A percentile compares a stretch with the other conserved stretches of the same genome.
These are phyloP conservation scores for Suillus luteus DNA, from an alignment of 768 basidiomycete species.

Conservation along the genomic window DNA sequence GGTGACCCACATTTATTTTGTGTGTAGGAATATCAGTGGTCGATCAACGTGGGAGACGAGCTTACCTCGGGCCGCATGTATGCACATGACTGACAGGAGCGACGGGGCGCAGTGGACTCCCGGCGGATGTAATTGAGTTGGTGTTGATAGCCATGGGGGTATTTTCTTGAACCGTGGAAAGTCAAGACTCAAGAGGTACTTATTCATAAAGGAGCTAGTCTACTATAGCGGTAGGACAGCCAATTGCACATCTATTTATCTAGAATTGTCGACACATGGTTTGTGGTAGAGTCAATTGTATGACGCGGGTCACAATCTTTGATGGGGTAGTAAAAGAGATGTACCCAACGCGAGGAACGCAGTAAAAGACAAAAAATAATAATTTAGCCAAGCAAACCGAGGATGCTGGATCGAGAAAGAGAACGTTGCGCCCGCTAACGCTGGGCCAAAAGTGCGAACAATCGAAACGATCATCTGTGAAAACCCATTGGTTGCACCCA, in stretches of 20 bases:
- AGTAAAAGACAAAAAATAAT: neutral
- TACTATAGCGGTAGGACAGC: neutral
- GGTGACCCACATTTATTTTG: neutral
- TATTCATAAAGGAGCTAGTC: neutral
- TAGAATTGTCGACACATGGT: neutral
- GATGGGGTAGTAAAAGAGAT: neutral
- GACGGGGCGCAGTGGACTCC: neutral
- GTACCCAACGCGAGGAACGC: neutral
- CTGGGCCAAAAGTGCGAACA: constrained; percentile 35
- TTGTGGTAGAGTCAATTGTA: neutral
- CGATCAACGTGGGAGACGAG: neutral
- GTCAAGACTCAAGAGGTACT: neutral
- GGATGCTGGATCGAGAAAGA: constrained; percentile 34
- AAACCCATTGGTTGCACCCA: constrained; percentile 66
- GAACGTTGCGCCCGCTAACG: constrained; percentile 33
- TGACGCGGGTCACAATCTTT: neutral
- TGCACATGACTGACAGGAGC: neutral
- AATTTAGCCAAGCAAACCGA: neutral
- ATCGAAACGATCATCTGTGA: constrained; percentile 32
- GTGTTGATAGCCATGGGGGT: neutral
- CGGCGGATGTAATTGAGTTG: neutral
- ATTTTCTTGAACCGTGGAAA: neutral
- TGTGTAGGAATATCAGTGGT: neutral
- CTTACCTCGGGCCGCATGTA: neutral
- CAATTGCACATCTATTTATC: neutral